These are phyloP conservation scores for Plasmodium reichenowi DNA, from an alignment of 169 alveolate genomes.

Conservation along the genomic window DNA sequence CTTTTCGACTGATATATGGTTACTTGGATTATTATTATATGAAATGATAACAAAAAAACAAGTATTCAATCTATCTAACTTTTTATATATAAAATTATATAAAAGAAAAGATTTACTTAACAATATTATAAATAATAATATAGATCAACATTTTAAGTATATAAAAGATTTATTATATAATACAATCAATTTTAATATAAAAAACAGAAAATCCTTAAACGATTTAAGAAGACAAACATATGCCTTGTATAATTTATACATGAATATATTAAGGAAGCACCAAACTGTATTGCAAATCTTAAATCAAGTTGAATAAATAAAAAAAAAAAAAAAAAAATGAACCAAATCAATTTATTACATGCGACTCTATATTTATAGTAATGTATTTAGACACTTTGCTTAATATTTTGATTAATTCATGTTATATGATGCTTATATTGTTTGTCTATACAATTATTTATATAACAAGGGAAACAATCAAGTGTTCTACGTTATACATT, in stretches of 20 bases:
- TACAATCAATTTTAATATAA: slow-evolving; percentile 38
- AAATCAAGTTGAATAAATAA: slow-evolving; percentile 9
- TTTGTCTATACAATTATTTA: too few relatives aligned
- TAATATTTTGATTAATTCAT: too few relatives aligned
- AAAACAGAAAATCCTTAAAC: slow-evolving; percentile 44
- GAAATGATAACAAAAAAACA: slow-evolving; percentile 50
- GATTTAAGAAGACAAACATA: slow-evolving; percentile 10
- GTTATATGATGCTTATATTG: background rate
- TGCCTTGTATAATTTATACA: slow-evolving; percentile 6
- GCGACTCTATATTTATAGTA: too few relatives aligned
- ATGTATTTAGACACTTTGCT: too few relatives aligned
- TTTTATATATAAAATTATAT: slow-evolving; percentile 49
- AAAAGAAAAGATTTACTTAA: slow-evolving; percentile 26
- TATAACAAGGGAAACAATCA: too few relatives aligned
- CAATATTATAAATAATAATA: slow-evolving; percentile 20
- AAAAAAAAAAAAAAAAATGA: background rate
- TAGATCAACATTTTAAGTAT: background rate
- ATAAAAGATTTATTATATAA: slow-evolving; percentile 22
- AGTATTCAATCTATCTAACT: slow-evolving; percentile 25
- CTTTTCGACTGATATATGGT: slow-evolving; percentile 52
- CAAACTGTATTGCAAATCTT: too few relatives aligned
- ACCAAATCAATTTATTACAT: background rate
- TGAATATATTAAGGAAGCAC: background rate
- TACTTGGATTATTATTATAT: slow-evolving; percentile 39
- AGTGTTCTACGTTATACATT: too few relatives aligned